These are phyloP conservation scores for Linaria vulgaris DNA, from an alignment of 257 asterid species.

Conservation along the genomic window DNA sequence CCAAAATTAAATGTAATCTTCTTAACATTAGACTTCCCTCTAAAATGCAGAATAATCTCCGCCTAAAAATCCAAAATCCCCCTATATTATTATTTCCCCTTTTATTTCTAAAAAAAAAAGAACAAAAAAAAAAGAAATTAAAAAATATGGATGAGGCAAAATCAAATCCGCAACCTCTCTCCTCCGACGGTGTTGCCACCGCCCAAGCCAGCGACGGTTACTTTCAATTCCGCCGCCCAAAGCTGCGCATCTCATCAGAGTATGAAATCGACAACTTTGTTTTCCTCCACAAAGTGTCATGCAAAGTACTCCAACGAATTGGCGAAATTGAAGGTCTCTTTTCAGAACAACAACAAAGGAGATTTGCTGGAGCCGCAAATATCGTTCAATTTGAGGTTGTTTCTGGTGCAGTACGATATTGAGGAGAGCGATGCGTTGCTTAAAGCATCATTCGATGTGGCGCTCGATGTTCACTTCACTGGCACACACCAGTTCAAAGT, in stretches of 20 bases:
- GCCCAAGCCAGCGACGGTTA: conserved; percentile 11
- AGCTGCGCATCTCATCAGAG: conserved; percentile 76
- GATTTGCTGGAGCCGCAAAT: conserved; percentile 75
- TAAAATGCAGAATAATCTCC: no score
- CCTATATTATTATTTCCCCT: no score
- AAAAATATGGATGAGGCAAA: conserved; percentile 33
- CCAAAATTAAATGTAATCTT: no score
- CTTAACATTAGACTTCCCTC: no score
- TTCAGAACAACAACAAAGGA: conserved; percentile 68
- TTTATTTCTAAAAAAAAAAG: no score
- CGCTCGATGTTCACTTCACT: conserved; percentile 58
- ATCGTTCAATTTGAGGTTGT: conserved; percentile 56
- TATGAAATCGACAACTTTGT: conserved; percentile 82
- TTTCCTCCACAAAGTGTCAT: conserved; percentile 72
- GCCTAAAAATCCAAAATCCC: no score
- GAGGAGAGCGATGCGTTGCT: conserved; percentile 78
- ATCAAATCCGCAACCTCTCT: conserved; percentile 22
- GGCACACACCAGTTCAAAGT: conserved; percentile 79
- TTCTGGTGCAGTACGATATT: conserved; percentile 74
- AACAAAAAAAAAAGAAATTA: no score
- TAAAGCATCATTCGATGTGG: conserved; percentile 54
- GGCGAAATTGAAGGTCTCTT: conserved; percentile 68
- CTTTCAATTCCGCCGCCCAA: conserved; percentile 47
- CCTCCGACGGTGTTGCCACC: neutral
- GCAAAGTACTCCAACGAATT: conserved; percentile 70